phyloP scores from a whole-genome alignment of 1,284 basidiomycete genomes.

The Malassezia slooffiae region DNA sequence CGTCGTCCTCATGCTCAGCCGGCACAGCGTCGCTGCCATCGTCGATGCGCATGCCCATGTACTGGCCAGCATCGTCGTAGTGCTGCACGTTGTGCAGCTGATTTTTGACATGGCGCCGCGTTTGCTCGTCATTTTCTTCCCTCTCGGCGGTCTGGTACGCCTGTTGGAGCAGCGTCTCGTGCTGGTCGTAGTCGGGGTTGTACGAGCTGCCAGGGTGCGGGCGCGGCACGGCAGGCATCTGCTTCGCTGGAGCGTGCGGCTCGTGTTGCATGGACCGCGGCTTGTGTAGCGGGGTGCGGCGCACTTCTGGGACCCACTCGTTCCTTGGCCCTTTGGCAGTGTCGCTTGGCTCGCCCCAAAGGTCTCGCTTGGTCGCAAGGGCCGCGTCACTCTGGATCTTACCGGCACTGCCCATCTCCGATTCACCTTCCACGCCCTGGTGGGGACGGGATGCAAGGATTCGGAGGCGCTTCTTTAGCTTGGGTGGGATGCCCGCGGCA shows the following conservation, averaged over 20 bases:
- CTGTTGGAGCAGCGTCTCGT: slow-evolving; percentile 61
- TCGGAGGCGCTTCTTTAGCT: slow-evolving; percentile 20
- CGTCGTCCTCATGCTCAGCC: slow-evolving; percentile 13
- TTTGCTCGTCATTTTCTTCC: slow-evolving; percentile 54
- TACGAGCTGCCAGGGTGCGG: slow-evolving; percentile 87
- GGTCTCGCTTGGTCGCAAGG: slow-evolving; percentile 8
- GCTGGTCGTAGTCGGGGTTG: slow-evolving; percentile 69
- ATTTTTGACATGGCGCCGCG: slow-evolving; percentile 14
- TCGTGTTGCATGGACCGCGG: slow-evolving; percentile 5
- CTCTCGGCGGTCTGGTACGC: slow-evolving; percentile 61
- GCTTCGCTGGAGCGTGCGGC: not conserved
- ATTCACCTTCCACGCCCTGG: slow-evolving; percentile 4
- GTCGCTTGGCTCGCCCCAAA: slow-evolving; percentile 2
- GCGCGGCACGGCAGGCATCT: slow-evolving; percentile 55
- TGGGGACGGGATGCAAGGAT: slow-evolving; percentile 15
- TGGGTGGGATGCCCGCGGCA: slow-evolving; percentile 22
- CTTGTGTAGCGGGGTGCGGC: not conserved
- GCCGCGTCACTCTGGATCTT: slow-evolving; percentile 14
- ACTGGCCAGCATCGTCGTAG: slow-evolving; percentile 14
- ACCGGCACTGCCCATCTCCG: slow-evolving; percentile 8
- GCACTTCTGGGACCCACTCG: slow-evolving; percentile 6
- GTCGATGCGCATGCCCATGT: slow-evolving; percentile 24
- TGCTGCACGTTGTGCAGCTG: slow-evolving; percentile 8
- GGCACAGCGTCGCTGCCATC: slow-evolving; percentile 5
- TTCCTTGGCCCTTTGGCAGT: not conserved